These are phyloP conservation scores for Quercus gilva DNA, from an alignment of 306 rosid species.

Conservation along the genomic window DNA sequence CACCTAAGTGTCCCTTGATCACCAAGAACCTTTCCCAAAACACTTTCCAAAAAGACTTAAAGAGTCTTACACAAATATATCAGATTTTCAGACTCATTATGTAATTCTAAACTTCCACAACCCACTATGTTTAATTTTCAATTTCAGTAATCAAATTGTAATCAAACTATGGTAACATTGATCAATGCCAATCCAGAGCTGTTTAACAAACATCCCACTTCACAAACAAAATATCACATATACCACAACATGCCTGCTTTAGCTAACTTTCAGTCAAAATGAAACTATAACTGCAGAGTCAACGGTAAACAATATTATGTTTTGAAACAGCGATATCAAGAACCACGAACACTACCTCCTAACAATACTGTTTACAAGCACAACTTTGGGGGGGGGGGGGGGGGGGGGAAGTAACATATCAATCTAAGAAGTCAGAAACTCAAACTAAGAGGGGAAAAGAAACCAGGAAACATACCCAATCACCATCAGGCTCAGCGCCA, in stretches of 20 bases:
- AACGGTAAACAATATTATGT: not conserved
- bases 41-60: not conserved
- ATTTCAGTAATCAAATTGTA: not conserved
- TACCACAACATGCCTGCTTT: no score
- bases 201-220: not conserved
- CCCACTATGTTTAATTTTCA: not conserved
- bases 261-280: not conserved
- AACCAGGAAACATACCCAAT: not conserved
- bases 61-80: no score
- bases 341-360: not conserved
- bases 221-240: no score
- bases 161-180: not conserved
- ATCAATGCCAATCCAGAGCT: not conserved
- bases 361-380: no score
- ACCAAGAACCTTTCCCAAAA: not conserved
- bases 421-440: no score
- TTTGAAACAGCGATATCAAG: not conserved
- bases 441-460: not conserved
- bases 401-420: no score
- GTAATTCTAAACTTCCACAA: not conserved
- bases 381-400: no score
- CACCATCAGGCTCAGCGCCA: slow-evolving; percentile 52
- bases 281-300: not conserved
- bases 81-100: not conserved
- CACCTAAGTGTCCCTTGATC: not conserved